These are phyloP conservation scores for Penicillium sclerotigenum DNA, from an alignment of 2,329 filamentous ascomycete genomes.

Conservation along the genomic window DNA sequence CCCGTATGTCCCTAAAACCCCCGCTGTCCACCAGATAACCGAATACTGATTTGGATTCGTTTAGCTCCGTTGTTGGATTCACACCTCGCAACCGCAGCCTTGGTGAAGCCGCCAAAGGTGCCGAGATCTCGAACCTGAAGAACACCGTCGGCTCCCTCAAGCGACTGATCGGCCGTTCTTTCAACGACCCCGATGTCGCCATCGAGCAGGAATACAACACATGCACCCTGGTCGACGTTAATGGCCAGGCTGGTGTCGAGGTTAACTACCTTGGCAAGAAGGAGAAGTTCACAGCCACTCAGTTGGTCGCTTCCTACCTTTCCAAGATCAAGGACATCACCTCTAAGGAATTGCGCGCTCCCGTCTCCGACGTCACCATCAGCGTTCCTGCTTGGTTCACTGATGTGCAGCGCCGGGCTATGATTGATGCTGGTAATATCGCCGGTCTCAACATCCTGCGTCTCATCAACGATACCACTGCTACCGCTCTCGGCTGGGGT, in stretches of 20 bases:
- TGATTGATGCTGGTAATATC: constrained; percentile 90
- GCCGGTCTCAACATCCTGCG: constrained; percentile 89
- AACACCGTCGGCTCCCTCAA: constrained; percentile 94
- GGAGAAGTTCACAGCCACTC: constrained; percentile 89
- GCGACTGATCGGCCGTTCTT: constrained; percentile 80
- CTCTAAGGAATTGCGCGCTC: constrained; percentile 79
- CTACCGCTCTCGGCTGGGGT: constrained; percentile 90
- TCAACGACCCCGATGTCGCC: constrained; percentile 87
- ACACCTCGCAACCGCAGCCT: constrained; percentile 90
- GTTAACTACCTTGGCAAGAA: constrained; percentile 92
- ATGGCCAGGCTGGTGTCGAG: constrained; percentile 93
- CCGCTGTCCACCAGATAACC: constrained; percentile 1
- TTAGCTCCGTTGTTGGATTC: constrained; percentile 88
- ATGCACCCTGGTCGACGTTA: constrained; percentile 79
- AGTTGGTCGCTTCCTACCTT: constrained; percentile 92
- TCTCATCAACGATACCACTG: constrained; percentile 97
- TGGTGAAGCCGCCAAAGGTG: constrained; percentile 93
- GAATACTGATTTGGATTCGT: constrained; percentile 19
- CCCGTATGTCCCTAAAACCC: constrained; percentile 67
- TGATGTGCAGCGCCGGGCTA: constrained; percentile 81
- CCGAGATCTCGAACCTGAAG: constrained; percentile 99
- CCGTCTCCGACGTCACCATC: constrained; percentile 89
- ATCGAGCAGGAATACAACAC: constrained; percentile 91
- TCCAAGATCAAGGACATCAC: constrained; percentile 91
- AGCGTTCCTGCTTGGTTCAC: constrained; percentile 97